phyloP scores from a whole-genome alignment of 1,284 basidiomycete genomes.

The Sutorius eximius region DNA sequence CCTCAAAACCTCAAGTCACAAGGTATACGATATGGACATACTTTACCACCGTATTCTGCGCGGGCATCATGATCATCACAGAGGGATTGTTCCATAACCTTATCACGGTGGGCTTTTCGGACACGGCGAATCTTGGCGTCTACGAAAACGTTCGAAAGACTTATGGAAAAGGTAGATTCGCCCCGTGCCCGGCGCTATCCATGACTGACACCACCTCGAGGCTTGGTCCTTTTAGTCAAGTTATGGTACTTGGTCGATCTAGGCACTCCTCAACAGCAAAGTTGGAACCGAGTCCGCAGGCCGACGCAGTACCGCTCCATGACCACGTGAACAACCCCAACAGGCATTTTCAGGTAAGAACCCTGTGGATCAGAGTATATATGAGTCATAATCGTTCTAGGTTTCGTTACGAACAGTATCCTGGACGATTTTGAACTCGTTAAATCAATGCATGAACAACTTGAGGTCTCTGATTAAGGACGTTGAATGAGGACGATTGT shows the following conservation, averaged over 20 bases:
- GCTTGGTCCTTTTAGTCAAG: conserved; percentile 14
- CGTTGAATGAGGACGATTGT: background rate
- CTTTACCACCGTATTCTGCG: conserved; percentile 25
- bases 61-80: conserved; percentile 8
- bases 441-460: background rate
- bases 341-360: background rate
- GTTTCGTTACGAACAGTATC: background rate
- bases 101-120: conserved; percentile 5
- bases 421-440: background rate
- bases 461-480: background rate
- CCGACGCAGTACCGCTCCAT: conserved; percentile 14
- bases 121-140: conserved; percentile 20
- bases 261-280: background rate
- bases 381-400: background rate
- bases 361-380: background rate
- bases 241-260: conserved; percentile 22
- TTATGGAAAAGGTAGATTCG: conserved; percentile 20
- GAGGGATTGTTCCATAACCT: conserved; percentile 28
- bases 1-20: conserved; percentile 7
- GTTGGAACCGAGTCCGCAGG: background rate
- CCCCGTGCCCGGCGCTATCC: background rate
- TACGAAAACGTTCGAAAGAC: conserved; percentile 15
- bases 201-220: conserved; percentile 12
- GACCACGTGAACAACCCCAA: conserved; percentile 12
- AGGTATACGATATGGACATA: conserved; percentile 20